Evolutionary conservation across 441 rosid genomes (phyloP), one percentile per base, ranked within the genome.

Genomic region (Erysimum cheiri): DNA sequence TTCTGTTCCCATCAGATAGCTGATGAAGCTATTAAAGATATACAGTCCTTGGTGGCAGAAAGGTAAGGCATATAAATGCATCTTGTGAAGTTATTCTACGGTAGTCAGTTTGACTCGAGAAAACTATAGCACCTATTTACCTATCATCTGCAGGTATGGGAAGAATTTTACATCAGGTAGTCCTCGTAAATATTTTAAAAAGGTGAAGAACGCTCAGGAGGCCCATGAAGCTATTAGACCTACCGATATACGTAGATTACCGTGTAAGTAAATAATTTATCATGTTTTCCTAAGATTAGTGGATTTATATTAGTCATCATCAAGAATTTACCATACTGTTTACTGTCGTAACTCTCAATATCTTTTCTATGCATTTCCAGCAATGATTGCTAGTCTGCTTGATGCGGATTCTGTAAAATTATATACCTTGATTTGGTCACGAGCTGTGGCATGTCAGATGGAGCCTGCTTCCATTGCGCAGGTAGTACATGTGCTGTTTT

Each of bases 221-320:
- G 97, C 99, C 68, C 99, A 95, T 78, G 99, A 95, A 88, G 99
- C 99, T 77, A 88, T 95, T 74, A 85, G 98, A 78, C 99, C 99
- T 69, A 95, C 99, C 43, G 80, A 84, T 81, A 77, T 91, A 63
- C 77, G 78, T 82, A 81, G 90, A 72, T 81, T 89, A 65, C 99
- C 99, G 41, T 89, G 99, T 95, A 87, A 75, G 77, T 67, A 61
- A 55, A 67, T 62, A 68, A 10, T 65, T 65, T 41, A 61, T 61
- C 66, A 5, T 39, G 66, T 28, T 69, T 69, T 26, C 63, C 8
- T 61, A 39, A 60, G 33, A 32, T 41, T 40, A 14, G 28, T 37
- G 64, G 64, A 61, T 46, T 47, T 54, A 6, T 44, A n/a, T 35
- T 19, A 48, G n/a, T 13, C 50, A 26, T 73, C 49, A 14, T 65